Conservation (phyloP, 257 asterid genomes). For the Agastache rugosa region DNA sequence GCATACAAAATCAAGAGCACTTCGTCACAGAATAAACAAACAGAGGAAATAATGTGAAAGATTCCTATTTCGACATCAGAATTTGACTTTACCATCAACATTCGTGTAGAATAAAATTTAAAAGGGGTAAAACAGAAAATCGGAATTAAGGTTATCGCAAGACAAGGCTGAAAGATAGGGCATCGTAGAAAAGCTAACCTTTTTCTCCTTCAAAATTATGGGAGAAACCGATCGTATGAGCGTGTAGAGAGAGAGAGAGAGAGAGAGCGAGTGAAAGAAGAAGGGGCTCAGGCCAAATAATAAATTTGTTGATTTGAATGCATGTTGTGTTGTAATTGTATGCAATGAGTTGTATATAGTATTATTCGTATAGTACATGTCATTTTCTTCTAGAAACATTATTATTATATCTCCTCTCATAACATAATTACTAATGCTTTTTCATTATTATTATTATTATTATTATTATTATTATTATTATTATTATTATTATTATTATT, state of each 20-base stretch:
- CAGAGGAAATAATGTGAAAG: slow-evolving; percentile 9
- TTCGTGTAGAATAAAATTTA: slow-evolving; percentile 29
- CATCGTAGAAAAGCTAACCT: slow-evolving; percentile 33
- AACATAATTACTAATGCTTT: too few relatives aligned
- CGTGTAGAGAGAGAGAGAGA: slow-evolving; percentile 20
- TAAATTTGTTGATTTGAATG: slow-evolving; percentile 37
- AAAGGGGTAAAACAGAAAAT: neutral
- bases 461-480: neutral
- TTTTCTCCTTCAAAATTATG: slow-evolving; percentile 17
- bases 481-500: neutral
- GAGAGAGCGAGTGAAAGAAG: neutral
- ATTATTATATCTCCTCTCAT: neutral
- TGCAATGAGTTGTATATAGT: slow-evolving; percentile 38
- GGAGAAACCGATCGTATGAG: slow-evolving; percentile 36
- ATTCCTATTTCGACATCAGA: slow-evolving; percentile 30
- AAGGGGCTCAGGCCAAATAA: slow-evolving; percentile 34
- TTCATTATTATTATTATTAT: neutral
- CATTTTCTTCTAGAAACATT: neutral
- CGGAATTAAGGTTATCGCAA: slow-evolving; percentile 14
- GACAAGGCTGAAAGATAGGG: slow-evolving; percentile 13
- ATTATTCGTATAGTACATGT: neutral
- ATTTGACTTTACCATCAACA: slow-evolving; percentile 19
- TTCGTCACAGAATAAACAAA: slow-evolving; percentile 10
- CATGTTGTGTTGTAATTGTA: slow-evolving; percentile 29
- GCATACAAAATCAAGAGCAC: slow-evolving; percentile 39